These are phyloP conservation scores for Ambrosia artemisiifolia DNA, from an alignment of 129 eudicot species.

Conservation along the genomic window DNA sequence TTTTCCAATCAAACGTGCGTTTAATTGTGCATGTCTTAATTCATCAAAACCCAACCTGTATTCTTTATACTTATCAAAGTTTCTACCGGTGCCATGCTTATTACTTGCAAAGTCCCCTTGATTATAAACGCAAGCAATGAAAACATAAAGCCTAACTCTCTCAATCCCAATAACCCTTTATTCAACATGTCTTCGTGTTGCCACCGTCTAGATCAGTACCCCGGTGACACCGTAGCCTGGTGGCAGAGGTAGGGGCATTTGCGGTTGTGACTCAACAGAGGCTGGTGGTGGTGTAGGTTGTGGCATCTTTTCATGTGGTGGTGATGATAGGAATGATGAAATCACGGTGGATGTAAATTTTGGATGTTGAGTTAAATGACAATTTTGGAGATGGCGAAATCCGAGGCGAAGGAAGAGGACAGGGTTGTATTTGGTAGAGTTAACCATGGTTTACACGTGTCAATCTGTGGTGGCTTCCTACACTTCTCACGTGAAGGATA, in stretches of 20 bases:
- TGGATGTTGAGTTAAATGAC: not conserved
- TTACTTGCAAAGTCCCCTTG: conserved; percentile 50
- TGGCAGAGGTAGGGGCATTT: conserved; percentile 32
- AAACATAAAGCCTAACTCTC: conserved; percentile 46
- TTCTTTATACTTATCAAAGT: conserved; percentile 58
- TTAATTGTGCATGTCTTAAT: too few relatives aligned
- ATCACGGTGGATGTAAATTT: not conserved
- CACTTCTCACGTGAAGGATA: too few relatives aligned
- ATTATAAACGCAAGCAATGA: conserved; percentile 72
- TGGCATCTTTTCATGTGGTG: conserved; percentile 19
- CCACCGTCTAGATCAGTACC: conserved; percentile 22
- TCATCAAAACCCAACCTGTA: conserved; percentile 41
- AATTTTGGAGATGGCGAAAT: too few relatives aligned
- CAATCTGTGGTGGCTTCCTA: too few relatives aligned
- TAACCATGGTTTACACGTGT: too few relatives aligned
- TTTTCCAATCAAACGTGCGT: too few relatives aligned
- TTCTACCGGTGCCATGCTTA: conserved; percentile 52
- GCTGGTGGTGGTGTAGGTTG: conserved; percentile 32
- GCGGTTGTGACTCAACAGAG: not conserved
- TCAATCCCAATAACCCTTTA: too few relatives aligned
- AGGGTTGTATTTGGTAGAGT: too few relatives aligned
- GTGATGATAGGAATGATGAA: conserved; percentile 25
- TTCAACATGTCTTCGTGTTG: too few relatives aligned
- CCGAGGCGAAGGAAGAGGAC: too few relatives aligned
- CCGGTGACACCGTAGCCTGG: conserved; percentile 46